Evolutionary conservation across 2,329 filamentous ascomycete genomes (phyloP), one percentile per base, ranked within the genome.

Genomic region (Beauveria asiatica): DNA sequence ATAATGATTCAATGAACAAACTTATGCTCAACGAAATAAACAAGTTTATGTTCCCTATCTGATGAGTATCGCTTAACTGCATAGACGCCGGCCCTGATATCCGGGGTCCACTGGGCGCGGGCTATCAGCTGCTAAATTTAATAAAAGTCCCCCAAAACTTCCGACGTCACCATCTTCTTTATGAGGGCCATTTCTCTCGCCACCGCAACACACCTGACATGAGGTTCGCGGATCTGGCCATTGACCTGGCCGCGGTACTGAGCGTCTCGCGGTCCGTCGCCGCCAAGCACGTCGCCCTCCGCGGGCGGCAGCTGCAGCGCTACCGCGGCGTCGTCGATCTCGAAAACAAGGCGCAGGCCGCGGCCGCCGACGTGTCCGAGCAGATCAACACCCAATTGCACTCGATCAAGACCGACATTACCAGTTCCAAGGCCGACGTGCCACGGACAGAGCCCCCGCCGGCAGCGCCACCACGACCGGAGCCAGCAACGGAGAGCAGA

Each of bases 201-300:
- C 63, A 61, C 49, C 52, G 62, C 68, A 64, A 66, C 64, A 66
- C 62, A 16, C 19, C 39, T 49, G 57, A 52, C 66, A 85, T 85
- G 83, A 76, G 82, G 72, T 76, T 84, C 80, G 83, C 81, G 75
- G 86, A 83, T 75, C 83, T 80, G 69, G 75, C 79, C 64, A 77
- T 92, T 70, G 89, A 92, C 75, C 77, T 88, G 67, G 84, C 86
- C 65, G 83, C 86, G 62, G 78, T 92, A 64, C 79, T 88, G 72
- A 84, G 81, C 76, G 88, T 85, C 70, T 87, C 88, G 55, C 83
- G 85, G 62, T 82, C 82, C 39, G 80, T 92, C 62, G 87, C 86
- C 53, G 73, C 79, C 53, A 85, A 82, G 70, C 85, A 87, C 72
- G 70, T 83, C 53, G 82, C 82, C 61, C 75, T 87, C 57, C 78